A percentile compares a stretch with the other conserved stretches of the same genome.
These are phyloP conservation scores for Dentipellis sp. DNA, from an alignment of 768 basidiomycete genomes.

Conservation along the genomic window DNA sequence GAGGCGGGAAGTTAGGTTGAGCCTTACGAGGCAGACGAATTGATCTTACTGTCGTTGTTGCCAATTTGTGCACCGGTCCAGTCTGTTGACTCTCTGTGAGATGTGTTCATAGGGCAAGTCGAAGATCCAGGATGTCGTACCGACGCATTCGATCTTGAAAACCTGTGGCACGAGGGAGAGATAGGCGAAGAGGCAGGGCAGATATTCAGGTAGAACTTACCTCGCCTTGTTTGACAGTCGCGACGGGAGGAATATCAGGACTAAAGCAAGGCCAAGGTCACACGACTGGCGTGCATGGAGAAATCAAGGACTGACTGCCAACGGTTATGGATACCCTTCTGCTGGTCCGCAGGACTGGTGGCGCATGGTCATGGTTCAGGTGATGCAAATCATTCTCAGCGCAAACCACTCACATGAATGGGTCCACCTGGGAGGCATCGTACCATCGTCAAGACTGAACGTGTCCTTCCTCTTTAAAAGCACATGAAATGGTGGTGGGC, in stretches of 20 bases:
- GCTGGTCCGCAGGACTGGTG: slow-evolving; percentile 37
- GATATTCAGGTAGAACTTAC: slow-evolving; percentile 17
- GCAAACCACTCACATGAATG: slow-evolving; percentile 44
- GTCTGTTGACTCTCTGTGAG: slow-evolving; percentile 26
- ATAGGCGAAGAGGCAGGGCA: not conserved
- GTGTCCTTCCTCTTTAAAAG: no score
- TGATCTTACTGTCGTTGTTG: slow-evolving; percentile 54
- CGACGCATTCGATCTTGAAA: slow-evolving; percentile 65
- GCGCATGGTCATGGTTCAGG: not conserved
- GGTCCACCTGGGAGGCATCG: slow-evolving; percentile 43
- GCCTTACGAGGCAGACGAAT: not conserved
- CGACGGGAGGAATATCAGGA: slow-evolving; percentile 55
- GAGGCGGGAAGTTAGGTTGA: not conserved
- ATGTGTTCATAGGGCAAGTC: not conserved
- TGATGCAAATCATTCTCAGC: not conserved
- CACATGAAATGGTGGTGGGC: slow-evolving; percentile 5
- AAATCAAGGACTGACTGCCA: slow-evolving; percentile 49
- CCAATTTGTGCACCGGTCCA: slow-evolving; percentile 78
- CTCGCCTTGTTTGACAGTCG: slow-evolving; percentile 54
- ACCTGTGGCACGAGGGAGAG: slow-evolving; percentile 26
- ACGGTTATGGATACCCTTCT: slow-evolving; percentile 63
- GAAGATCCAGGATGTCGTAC: slow-evolving; percentile 24
- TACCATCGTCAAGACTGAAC: no score
- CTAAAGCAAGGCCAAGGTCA: slow-evolving; percentile 19
- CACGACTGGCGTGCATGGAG: not conserved